These are phyloP conservation scores for Triglochin maritima DNA, from an alignment of 106 monocot genomes.

Conservation along the genomic window DNA sequence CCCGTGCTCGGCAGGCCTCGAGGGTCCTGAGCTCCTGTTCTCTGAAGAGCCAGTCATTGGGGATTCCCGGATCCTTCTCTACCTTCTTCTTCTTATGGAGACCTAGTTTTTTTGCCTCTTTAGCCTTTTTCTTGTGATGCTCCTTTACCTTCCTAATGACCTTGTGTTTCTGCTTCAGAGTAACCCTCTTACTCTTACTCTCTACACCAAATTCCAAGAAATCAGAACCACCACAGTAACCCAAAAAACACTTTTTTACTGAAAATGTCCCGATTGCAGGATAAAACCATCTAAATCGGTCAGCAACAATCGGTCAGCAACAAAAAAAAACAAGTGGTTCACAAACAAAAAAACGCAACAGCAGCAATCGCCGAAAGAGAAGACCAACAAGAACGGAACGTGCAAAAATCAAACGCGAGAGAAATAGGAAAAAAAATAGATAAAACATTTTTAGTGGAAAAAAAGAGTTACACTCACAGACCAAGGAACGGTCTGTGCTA, in stretches of 20 bases:
- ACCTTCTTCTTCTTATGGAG: constrained; percentile 48
- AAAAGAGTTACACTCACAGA: no score
- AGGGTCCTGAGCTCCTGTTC: constrained; percentile 87
- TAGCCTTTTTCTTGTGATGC: constrained; percentile 86
- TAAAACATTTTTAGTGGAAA: no score
- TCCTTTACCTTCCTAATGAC: constrained; percentile 69
- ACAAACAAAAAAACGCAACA: no score
- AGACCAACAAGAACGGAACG: no score
- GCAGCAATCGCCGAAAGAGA: no score
- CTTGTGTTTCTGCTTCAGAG: constrained; percentile 80
- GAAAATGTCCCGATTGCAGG: not conserved
- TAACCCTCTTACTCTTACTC: constrained; percentile 93
- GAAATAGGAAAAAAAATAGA: no score
- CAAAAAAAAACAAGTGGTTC: no score
- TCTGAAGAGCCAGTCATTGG: constrained; percentile 99
- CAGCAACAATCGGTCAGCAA: no score
- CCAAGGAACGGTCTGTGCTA: no score
- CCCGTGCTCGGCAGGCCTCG: constrained; percentile 57
- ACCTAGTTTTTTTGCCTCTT: constrained; percentile 72
- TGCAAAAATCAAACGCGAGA: no score
- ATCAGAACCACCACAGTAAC: not conserved
- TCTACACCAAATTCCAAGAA: constrained; percentile 49
- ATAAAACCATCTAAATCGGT: no score
- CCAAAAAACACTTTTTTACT: not conserved
- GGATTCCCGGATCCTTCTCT: constrained; percentile 97